Evolutionary conservation across 148 eudicot genomes (phyloP).

Genomic region (Persicaria tinctoria): DNA sequence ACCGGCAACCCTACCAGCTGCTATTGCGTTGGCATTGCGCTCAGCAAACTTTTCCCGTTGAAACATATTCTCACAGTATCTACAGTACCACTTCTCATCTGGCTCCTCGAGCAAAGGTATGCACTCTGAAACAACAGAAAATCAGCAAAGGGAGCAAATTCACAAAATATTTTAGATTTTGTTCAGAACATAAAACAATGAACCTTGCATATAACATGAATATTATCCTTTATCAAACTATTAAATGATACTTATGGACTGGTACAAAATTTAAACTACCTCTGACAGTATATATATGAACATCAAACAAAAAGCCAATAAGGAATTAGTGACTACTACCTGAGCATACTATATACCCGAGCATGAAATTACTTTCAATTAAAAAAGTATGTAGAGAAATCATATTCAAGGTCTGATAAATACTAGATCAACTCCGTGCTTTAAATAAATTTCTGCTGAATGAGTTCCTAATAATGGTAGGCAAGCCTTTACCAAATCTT

Average conservation of each 20-base stretch:
- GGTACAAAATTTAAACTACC: not conserved
- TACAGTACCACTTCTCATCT: slow-evolving; percentile 57
- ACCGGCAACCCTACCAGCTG: slow-evolving; percentile 77
- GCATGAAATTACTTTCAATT: not conserved
- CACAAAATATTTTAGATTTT: not conserved
- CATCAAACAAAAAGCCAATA: not conserved
- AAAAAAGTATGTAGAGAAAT: not conserved
- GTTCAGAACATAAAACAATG: not conserved
- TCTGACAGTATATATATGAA: not conserved
- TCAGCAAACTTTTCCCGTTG: slow-evolving; percentile 53
- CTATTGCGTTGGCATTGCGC: slow-evolving; percentile 61
- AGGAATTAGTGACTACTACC: not conserved
- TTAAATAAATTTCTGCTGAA: not conserved
- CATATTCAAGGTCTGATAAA: not conserved
- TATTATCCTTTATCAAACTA: not conserved
- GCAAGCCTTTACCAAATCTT: not conserved
- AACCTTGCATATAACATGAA: not conserved
- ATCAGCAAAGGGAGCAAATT: not conserved
- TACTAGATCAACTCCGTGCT: not conserved
- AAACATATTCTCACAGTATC: slow-evolving; percentile 45
- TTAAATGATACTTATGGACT: not conserved
- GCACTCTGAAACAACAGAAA: slow-evolving; percentile 37
- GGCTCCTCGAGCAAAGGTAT: slow-evolving; percentile 42
- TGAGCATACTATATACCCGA: not conserved
- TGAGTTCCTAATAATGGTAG: not conserved